Evolutionary conservation across 192 early-diverging fungal genomes (phyloP).

Genomic region (Gigaspora rosea): DNA sequence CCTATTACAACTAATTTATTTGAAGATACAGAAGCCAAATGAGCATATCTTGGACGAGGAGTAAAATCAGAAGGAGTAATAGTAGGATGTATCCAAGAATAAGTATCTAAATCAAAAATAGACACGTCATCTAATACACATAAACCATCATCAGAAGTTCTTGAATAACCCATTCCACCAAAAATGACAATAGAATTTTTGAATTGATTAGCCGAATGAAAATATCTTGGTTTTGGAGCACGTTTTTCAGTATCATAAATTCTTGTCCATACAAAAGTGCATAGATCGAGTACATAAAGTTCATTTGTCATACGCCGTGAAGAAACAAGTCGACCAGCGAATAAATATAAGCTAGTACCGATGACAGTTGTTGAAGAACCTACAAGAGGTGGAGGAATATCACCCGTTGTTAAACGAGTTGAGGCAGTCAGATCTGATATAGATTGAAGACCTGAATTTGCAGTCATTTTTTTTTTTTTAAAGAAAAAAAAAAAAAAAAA

Average conservation of each 20-base stretch:
- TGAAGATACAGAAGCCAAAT: slow-evolving; percentile 68
- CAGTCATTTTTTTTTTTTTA: neutral
- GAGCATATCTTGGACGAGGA: slow-evolving; percentile 76
- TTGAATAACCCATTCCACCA: slow-evolving; percentile 79
- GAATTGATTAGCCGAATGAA: slow-evolving; percentile 77
- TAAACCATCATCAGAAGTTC: slow-evolving; percentile 53
- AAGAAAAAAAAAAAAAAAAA: too few relatives aligned
- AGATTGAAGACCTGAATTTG: slow-evolving; percentile 44
- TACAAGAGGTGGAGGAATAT: slow-evolving; percentile 75
- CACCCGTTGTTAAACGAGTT: slow-evolving; percentile 55
- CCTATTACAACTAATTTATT: slow-evolving; percentile 69
- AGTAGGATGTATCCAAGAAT: slow-evolving; percentile 61
- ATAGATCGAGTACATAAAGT: slow-evolving; percentile 67
- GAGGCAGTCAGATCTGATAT: slow-evolving; percentile 50
- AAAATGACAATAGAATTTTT: slow-evolving; percentile 69
- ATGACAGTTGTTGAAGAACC: slow-evolving; percentile 72
- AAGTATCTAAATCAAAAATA: slow-evolving; percentile 66
- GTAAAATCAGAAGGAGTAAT: slow-evolving; percentile 48
- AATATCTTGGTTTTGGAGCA: slow-evolving; percentile 64
- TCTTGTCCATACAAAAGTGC: slow-evolving; percentile 62
- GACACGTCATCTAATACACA: slow-evolving; percentile 71
- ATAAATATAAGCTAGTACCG: slow-evolving; percentile 64
- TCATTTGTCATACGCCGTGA: slow-evolving; percentile 73
- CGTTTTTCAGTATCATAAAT: slow-evolving; percentile 40
- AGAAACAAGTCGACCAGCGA: slow-evolving; percentile 72